A percentile compares a stretch with the other conserved stretches of the same genome.
Conservation (phyloP, 2,329 filamentous ascomycete genomes). For the Colletotrichum sp. region DNA sequence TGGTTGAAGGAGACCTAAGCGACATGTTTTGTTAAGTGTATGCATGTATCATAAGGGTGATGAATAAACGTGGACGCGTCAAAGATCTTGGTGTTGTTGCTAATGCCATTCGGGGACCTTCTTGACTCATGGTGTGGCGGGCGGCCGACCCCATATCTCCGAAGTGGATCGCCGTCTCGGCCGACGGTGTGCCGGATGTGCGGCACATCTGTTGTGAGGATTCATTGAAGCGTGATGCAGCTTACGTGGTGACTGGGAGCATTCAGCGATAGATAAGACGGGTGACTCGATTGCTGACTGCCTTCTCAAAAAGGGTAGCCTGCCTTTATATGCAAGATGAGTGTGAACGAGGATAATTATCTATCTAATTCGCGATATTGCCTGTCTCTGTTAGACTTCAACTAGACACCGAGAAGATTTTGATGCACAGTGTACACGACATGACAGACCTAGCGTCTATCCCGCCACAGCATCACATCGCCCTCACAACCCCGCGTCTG, state of each 20-base stretch:
- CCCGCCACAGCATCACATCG: neutral
- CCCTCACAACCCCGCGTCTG: neutral
- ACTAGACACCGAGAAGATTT: no score
- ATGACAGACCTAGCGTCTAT: neutral
- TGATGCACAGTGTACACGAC: no score
- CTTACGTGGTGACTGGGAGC: neutral
- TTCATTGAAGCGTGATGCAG: neutral
- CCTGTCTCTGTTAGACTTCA: no score
- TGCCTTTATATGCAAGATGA: neutral
- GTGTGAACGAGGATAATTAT: accelerated
- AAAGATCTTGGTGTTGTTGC: neutral
- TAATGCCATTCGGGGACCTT: neutral
- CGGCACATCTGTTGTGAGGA: neutral
- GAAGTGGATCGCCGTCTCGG: neutral
- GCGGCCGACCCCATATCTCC: neutral
- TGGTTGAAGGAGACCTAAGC: neutral
- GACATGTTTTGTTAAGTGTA: neutral
- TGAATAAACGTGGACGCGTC: neutral
- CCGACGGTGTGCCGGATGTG: neutral
- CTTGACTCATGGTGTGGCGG: neutral
- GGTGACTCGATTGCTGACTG: neutral
- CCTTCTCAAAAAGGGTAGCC: neutral
- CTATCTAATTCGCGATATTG: neutral
- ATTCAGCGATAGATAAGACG: neutral
- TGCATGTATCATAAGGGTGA: neutral